Evolutionary conservation across 768 basidiomycete species (phyloP).

Genomic region (Lentinula edodes): DNA sequence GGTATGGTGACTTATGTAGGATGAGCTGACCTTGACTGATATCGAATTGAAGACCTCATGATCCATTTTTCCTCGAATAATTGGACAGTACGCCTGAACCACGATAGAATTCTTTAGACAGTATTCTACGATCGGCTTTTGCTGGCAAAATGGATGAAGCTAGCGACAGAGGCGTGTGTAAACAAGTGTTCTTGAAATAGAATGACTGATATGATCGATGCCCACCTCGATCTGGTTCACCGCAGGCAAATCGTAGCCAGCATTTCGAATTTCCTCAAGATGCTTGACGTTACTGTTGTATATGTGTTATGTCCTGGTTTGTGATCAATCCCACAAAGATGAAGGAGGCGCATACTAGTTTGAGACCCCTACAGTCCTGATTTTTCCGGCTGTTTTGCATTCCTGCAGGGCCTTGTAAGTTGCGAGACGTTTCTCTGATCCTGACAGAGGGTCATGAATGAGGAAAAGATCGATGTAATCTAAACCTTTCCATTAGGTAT

Average conservation of each 20-base stretch:
- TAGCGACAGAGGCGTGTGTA: conserved; percentile 20
- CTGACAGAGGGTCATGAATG: conserved; percentile 69
- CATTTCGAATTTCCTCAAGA: conserved; percentile 64
- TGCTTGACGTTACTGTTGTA: conserved; percentile 55
- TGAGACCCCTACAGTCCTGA: conserved; percentile 73
- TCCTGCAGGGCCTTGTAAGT: conserved; percentile 69
- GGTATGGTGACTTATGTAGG: background rate
- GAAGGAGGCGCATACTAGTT: conserved; percentile 56
- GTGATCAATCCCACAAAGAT: background rate
- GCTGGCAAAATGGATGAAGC: conserved; percentile 83
- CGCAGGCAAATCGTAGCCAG: conserved; percentile 58
- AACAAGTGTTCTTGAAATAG: background rate
- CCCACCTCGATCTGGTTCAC: conserved; percentile 81
- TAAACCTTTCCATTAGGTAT: conserved; percentile 16
- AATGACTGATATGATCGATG: background rate
- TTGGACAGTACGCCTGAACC: conserved; percentile 73
- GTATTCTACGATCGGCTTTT: conserved; percentile 71
- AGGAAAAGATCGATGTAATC: conserved; percentile 72
- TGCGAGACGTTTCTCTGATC: conserved; percentile 56
- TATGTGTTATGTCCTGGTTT: background rate
- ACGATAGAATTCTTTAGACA: conserved; percentile 57
- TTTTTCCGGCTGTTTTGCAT: conserved; percentile 57
- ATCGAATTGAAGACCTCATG: conserved; percentile 48
- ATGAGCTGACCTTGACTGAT: conserved; percentile 48
- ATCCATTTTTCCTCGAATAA: conserved; percentile 56